Base-by-base conservation (phyloP, 495 filamentous ascomycete genomes). In the Lepraria neglecta region DNA sequence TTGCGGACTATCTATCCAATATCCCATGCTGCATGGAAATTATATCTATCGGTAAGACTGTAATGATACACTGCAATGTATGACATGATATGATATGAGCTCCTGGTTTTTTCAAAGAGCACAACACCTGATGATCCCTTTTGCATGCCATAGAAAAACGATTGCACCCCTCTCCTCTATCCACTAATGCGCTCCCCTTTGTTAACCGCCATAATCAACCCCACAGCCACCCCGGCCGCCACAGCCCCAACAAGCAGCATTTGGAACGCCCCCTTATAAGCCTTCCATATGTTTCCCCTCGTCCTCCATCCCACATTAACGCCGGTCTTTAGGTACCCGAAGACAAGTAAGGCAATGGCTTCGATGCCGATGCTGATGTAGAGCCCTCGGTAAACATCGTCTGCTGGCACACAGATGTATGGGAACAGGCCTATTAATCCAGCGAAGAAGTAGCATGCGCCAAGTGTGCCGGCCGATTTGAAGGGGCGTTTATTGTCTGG, bases 361-460 rank as follows among this genome's bases (percentile, higher is more conserved):
- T 89, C 91, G 3, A 87, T 80, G 0, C 73, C 77, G 52, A 91
- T 87, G 45, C 85, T 89, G 79, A 84, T 86, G 24, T 74, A 75
- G 66, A 92, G 71, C 24, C 85, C 89, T 17, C 77, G 52, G 55
- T 78, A 76, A 2, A 88, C 84, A n/a, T 81, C 71, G 3, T 72
- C 38, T 12, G 72, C 72, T 0, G 75, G 74, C 40, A 90, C 84
- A 62, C 87, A 87, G 67, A 92, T 86, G 69, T 92, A 92, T 4
- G 88, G 88, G n/a, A 89, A 67, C 9, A 91, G 71, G 12, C 87
- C 87, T 0, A 91, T 72, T 28, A 88, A 78, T 2, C 89, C 89
- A 30, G 87, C 88, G 55, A 91, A 70, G 63, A 90, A 82, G 71
- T 92, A 92, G 9, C 85, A 87, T 7, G 86, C 62, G 0, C 87